Conservation (phyloP, 208 protist genomes). For the Angomonas deanei region DNA sequence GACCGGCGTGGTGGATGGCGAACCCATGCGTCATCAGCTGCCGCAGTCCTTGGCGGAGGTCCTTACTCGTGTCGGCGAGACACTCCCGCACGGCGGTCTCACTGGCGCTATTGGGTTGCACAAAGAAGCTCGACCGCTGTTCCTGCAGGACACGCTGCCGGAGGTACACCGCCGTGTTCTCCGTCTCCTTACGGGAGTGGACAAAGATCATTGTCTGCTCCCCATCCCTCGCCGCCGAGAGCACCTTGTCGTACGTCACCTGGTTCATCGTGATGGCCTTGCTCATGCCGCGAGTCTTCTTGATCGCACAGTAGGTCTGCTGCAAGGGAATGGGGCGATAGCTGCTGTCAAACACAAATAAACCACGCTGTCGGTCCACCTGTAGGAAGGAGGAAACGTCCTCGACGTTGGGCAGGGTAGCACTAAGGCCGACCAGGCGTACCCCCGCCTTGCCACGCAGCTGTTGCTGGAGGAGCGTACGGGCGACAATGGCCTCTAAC, state of each 20-base stretch:
- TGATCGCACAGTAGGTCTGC: slow-evolving; percentile 98
- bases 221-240: slow-evolving; percentile 80
- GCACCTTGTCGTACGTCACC: slow-evolving; percentile 97
- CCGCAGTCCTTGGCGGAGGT: slow-evolving; percentile 47
- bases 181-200: slow-evolving; percentile 98
- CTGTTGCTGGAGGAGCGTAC: slow-evolving; percentile 90
- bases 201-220: slow-evolving; percentile 99
- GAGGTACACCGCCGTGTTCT: slow-evolving; percentile 92
- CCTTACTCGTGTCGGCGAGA: slow-evolving; percentile 15
- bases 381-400: slow-evolving; percentile 99
- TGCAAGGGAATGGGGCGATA: slow-evolving; percentile 97
- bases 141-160: slow-evolving; percentile 87
- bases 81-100: slow-evolving; percentile 82
- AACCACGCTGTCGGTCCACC: slow-evolving; percentile 90
- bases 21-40: slow-evolving; percentile 95
- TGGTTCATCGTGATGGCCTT: slow-evolving; percentile 96
- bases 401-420: slow-evolving; percentile 99
- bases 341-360: slow-evolving; percentile 94
- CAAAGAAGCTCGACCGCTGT: slow-evolving; percentile 85
- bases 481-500: slow-evolving; percentile 97
- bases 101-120: slow-evolving; percentile 76
- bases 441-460: slow-evolving; percentile 78
- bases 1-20: slow-evolving; percentile 99
- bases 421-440: slow-evolving; percentile 98
- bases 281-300: slow-evolving; percentile 92